Evolutionary conservation across 1,284 basidiomycete species (phyloP).

Genomic region (Trametes pubescens): DNA sequence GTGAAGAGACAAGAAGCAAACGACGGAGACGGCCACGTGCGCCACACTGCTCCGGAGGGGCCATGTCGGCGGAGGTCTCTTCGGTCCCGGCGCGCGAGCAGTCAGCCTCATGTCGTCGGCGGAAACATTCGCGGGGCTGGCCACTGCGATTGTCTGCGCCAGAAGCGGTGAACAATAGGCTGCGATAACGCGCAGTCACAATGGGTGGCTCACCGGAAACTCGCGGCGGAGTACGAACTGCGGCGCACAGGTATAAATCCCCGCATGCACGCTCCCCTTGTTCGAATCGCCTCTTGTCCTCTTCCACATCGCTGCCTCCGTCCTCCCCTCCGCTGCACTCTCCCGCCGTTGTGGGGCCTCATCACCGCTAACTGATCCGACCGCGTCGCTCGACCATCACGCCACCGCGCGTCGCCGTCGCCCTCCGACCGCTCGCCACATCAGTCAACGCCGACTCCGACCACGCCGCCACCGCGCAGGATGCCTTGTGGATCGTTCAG

Average conservation of each 20-base stretch:
- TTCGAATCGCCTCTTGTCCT: conserved; percentile 12
- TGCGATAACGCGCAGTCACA: background rate
- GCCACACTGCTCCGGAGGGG: background rate
- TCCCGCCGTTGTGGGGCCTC: background rate
- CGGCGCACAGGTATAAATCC: conserved; percentile 10
- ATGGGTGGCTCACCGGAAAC: conserved; percentile 13
- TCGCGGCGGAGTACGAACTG: conserved; percentile 23
- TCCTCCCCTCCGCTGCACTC: no score
- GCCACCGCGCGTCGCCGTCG: background rate
- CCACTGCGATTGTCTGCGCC: background rate
- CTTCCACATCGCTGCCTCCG: background rate
- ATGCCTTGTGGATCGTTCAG: no score
- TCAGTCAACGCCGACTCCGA: background rate
- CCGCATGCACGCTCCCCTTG: background rate
- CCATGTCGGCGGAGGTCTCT: background rate
- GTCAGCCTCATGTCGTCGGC: conserved; percentile 2
- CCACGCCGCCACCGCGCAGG: background rate
- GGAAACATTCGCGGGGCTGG: background rate
- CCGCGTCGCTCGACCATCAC: background rate
- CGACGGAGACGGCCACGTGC: background rate
- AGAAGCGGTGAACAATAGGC: conserved; percentile 8
- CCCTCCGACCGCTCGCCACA: background rate
- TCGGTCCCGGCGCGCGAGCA: background rate
- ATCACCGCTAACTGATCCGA: background rate
- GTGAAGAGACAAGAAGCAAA: background rate